phyloP scores from a whole-genome alignment of 345 rosid genomes.

The Euphorbia pulcherrima region DNA sequence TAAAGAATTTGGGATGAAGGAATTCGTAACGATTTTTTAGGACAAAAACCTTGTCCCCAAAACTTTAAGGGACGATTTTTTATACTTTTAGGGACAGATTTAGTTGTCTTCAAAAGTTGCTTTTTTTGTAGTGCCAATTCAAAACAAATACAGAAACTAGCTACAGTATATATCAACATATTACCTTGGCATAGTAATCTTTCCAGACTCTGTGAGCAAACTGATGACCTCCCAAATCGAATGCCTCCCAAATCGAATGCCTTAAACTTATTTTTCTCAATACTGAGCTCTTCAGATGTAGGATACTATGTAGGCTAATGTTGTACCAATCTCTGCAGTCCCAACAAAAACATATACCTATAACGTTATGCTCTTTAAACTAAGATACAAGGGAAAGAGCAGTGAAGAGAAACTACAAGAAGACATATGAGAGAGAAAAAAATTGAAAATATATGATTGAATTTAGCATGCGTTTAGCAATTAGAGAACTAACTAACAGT shows the following conservation, averaged over 20 bases:
- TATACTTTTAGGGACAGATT: too few species aligned
- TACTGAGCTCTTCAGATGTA: conserved; percentile 85
- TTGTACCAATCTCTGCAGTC: conserved; percentile 73
- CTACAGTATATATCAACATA: background rate
- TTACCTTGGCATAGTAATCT: conserved; percentile 85
- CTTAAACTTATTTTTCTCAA: conserved; percentile 84
- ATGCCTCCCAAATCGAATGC: conserved; percentile 92
- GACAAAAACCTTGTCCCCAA: too few species aligned
- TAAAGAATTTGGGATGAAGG: too few species aligned
- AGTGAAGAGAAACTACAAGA: background rate
- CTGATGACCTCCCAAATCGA: conserved; percentile 91
- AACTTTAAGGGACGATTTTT: too few species aligned
- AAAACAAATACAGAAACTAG: background rate
- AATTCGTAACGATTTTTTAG: too few species aligned
- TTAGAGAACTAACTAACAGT: background rate
- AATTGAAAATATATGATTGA: background rate
- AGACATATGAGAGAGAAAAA: background rate
- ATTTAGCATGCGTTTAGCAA: background rate
- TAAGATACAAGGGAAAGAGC: background rate
- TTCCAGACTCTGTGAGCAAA: conserved; percentile 91
- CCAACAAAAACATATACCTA: background rate
- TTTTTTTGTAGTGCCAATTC: background rate
- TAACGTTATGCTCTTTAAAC: too few species aligned
- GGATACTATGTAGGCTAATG: conserved; percentile 89
- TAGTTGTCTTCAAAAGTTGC: too few species aligned